Evolutionary conservation across 192 early-diverging fungal species (phyloP).

Genomic region (Pilobolus umbonatus): DNA sequence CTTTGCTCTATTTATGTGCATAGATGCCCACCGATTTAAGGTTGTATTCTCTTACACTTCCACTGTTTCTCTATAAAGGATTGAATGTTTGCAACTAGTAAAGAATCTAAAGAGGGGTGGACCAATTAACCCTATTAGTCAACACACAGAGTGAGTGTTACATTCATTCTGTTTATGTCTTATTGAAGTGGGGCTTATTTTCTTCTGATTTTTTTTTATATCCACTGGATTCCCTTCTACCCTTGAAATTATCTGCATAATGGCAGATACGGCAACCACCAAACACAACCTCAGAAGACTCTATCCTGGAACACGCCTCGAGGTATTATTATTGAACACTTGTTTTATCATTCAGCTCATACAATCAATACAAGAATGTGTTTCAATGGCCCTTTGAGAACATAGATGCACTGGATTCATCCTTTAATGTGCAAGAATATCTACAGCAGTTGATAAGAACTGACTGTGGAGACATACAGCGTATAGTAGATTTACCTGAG

Average conservation of each 20-base stretch:
- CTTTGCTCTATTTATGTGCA: no score
- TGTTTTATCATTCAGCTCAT: neutral
- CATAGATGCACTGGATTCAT: constrained; percentile 62
- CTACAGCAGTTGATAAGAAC: constrained; percentile 68
- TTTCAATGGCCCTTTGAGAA: constrained; percentile 47
- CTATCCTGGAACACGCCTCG: constrained; percentile 24
- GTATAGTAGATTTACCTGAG: constrained; percentile 56
- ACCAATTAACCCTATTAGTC: no score
- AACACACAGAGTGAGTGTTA: no score
- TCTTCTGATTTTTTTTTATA: neutral
- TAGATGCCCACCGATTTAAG: no score
- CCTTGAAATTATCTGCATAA: neutral
- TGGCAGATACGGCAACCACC: neutral
- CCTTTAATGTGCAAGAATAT: constrained; percentile 74
- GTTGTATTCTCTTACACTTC: no score
- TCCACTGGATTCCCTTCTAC: neutral
- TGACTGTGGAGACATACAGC: constrained; percentile 57
- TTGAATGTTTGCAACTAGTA: no score
- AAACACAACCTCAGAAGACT: constrained; percentile 16
- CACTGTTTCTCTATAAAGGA: no score
- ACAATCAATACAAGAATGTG: constrained; percentile 23
- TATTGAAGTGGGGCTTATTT: no score
- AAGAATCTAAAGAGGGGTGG: no score
- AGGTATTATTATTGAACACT: constrained; percentile 7
- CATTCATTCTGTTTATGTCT: neutral